Percentiles rank a stretch among this genome's conserved stretches.
Conservation (phyloP, 345 rosid genomes). For the Euphorbia lathyris region DNA sequence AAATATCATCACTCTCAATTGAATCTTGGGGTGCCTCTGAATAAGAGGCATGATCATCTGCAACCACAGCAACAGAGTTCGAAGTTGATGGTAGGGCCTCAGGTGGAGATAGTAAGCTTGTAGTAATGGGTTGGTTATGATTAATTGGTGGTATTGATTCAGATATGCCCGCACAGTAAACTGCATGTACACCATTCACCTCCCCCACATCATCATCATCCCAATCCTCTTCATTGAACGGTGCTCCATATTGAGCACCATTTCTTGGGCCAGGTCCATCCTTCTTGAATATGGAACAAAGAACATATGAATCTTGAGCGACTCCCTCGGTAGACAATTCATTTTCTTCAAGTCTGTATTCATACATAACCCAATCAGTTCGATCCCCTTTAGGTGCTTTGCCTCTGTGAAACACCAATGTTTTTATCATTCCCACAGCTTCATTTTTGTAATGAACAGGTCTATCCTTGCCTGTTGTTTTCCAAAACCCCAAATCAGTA, state of each 20-base stretch:
- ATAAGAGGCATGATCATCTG: conserved; percentile 16
- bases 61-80: not conserved
- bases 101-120: conserved; percentile 30
- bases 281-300: conserved; percentile 56
- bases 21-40: conserved; percentile 10
- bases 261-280: conserved; percentile 70
- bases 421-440: conserved; percentile 57
- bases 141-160: conserved; percentile 6
- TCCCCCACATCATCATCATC: conserved; percentile 39
- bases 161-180: conserved; percentile 14
- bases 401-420: conserved; percentile 57
- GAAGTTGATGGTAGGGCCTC: conserved; percentile 17
- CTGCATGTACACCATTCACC: conserved; percentile 5
- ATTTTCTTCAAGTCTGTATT: conserved; percentile 55
- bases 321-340: conserved; percentile 34
- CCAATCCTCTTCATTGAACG: conserved; percentile 76
- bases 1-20: conserved; percentile 16
- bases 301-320: conserved; percentile 52
- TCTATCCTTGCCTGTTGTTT: conserved; percentile 68
- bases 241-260: conserved; percentile 79
- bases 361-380: conserved; percentile 89
- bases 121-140: conserved; percentile 16
- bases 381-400: conserved; percentile 45
- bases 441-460: conserved; percentile 35
- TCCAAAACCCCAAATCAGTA: conserved; percentile 67